These are phyloP conservation scores for Theobroma cacao DNA, from an alignment of 345 rosid genomes.

Conservation along the genomic window DNA sequence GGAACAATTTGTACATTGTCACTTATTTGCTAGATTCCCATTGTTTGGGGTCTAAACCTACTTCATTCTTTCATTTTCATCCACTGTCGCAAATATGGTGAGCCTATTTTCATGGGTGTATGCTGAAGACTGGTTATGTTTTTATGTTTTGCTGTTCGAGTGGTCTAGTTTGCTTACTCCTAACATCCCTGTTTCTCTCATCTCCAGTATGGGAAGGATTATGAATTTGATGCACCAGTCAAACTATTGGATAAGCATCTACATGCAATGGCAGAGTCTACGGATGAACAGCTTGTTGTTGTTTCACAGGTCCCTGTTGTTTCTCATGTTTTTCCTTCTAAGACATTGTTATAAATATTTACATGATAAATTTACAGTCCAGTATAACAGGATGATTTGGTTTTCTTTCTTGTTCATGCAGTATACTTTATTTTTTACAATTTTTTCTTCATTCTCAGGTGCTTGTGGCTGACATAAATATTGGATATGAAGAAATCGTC, in stretches of 20 bases:
- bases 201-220: conserved; percentile 88
- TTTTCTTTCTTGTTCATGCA: background rate
- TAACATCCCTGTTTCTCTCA: conserved; percentile 6
- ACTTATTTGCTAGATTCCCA: background rate
- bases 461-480: conserved; percentile 90
- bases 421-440: background rate
- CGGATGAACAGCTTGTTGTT: conserved; percentile 84
- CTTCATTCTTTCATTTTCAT: background rate
- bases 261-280: conserved; percentile 84
- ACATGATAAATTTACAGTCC: background rate
- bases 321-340: background rate
- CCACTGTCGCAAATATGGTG: background rate
- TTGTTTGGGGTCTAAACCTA: background rate
- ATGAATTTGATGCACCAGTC: conserved; percentile 94
- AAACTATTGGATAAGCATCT: conserved; percentile 85
- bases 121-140: background rate
- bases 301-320: conserved; percentile 65
- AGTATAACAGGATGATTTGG: background rate
- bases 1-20: background rate
- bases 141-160: background rate
- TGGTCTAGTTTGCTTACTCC: background rate
- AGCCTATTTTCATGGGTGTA: background rate
- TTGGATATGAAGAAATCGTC: conserved; percentile 93
- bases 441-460: conserved; percentile 42
- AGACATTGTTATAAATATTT: background rate